Percentiles rank a stretch among this genome's conserved stretches.
phyloP scores from a whole-genome alignment of 345 rosid genomes.

The Citropsis articulata region DNA sequence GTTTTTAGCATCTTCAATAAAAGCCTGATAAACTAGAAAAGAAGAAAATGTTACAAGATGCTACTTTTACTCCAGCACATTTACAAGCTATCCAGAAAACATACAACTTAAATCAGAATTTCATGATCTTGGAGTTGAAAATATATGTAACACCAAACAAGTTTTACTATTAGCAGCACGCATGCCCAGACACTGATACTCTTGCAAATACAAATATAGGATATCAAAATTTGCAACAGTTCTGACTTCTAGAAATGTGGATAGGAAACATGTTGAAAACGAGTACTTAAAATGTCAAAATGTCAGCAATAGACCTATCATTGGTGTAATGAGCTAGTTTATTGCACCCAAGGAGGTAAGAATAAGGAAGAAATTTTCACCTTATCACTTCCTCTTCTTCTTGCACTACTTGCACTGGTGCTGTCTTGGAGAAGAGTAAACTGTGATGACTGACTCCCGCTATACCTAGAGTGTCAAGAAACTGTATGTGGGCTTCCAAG shows the following conservation, averaged over 20 bases:
- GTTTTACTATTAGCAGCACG: background rate
- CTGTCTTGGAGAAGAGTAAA: slow-evolving; percentile 83
- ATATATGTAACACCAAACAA: background rate
- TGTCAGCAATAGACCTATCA: background rate
- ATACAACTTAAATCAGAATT: background rate
- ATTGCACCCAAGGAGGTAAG: background rate
- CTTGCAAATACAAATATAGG: background rate
- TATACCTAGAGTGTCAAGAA: slow-evolving; percentile 73
- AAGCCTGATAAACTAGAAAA: background rate
- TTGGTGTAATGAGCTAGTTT: background rate
- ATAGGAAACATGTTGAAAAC: background rate
- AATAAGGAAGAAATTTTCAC: slow-evolving; percentile 27
- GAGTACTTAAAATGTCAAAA: background rate
- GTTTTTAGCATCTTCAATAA: background rate
- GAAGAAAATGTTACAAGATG: background rate
- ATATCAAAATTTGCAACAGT: background rate
- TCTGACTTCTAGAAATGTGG: background rate
- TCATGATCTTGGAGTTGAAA: background rate
- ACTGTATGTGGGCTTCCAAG: slow-evolving; percentile 60
- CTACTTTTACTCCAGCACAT: background rate
- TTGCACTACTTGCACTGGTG: slow-evolving; percentile 55
- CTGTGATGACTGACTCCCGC: slow-evolving; percentile 99
- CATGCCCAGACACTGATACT: background rate
- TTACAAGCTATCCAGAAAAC: background rate
- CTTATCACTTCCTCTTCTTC: slow-evolving; percentile 61